Evolutionary conservation across 441 rosid species (phyloP).

Genomic region (Arabidopsis lyrata): DNA sequence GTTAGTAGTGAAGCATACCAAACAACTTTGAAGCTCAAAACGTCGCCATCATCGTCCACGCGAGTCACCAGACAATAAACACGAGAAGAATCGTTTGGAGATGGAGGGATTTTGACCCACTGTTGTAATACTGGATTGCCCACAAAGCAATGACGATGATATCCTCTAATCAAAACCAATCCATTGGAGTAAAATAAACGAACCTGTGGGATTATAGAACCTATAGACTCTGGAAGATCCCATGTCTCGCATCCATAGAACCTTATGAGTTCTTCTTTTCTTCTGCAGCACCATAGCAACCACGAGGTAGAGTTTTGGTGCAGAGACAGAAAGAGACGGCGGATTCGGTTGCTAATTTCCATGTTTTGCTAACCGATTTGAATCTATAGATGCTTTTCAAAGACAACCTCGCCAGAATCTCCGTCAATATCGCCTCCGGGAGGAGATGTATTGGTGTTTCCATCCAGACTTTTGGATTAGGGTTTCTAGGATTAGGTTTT

Average conservation of each 20-base stretch:
- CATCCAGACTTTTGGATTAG: neutral
- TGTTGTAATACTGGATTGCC: neutral
- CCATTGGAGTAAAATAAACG: neutral
- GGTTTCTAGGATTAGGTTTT: too few relatives aligned
- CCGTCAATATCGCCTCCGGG: neutral
- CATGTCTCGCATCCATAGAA: neutral
- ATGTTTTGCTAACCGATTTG: neutral
- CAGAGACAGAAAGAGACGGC: neutral
- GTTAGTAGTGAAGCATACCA: neutral
- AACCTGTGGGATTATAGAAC: neutral
- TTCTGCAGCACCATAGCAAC: neutral
- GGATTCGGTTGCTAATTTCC: neutral
- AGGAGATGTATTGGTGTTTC: neutral
- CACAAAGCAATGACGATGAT: neutral
- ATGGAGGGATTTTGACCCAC: neutral
- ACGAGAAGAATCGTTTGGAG: too few relatives aligned
- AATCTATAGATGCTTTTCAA: neutral
- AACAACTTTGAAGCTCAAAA: conserved; percentile 13
- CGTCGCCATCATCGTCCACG: neutral
- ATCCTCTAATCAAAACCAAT: neutral
- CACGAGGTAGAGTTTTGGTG: neutral
- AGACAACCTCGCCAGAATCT: neutral
- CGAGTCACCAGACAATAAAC: neutral
- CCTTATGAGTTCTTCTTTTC: neutral
- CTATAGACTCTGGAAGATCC: neutral